Percentiles rank a stretch among this genome's conserved stretches.
These are phyloP conservation scores for Fusarium poae DNA, from an alignment of 2,329 filamentous ascomycete genomes.

Conservation along the genomic window DNA sequence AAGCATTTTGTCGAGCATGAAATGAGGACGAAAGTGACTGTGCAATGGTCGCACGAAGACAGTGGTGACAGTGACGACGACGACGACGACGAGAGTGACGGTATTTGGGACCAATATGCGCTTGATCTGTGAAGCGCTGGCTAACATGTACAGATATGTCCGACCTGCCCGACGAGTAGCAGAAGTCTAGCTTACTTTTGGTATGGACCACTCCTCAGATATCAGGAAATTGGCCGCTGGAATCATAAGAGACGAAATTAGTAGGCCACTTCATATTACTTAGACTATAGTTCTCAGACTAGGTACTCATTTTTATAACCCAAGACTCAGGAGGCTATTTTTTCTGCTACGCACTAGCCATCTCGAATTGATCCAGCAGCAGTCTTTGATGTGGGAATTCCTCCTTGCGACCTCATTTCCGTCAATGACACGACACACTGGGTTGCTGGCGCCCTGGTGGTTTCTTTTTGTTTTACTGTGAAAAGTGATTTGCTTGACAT, in stretches of 20 bases:
- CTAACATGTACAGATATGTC: constrained; percentile 39
- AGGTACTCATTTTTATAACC: too few relatives aligned
- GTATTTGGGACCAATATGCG: constrained; percentile 50
- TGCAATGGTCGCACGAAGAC: constrained; percentile 25
- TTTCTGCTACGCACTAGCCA: too few relatives aligned
- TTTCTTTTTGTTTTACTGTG: too few relatives aligned
- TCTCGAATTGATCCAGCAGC: not conserved
- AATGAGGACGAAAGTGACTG: constrained; percentile 41
- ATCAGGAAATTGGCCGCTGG: too few relatives aligned
- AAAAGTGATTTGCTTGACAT: too few relatives aligned
- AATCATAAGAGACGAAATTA: too few relatives aligned
- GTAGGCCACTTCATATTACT: too few relatives aligned
- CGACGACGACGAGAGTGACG: constrained; percentile 40
- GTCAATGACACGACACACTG: not conserved
- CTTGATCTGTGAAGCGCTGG: constrained; percentile 41
- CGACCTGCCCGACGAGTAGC: constrained; percentile 4
- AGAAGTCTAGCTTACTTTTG: not conserved
- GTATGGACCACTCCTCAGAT: too few relatives aligned
- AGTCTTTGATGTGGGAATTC: not conserved
- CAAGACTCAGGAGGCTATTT: too few relatives aligned
- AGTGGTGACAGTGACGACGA: constrained; percentile 33
- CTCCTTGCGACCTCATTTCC: not conserved
- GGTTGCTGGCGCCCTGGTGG: too few relatives aligned
- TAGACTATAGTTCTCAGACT: too few relatives aligned
- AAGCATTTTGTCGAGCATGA: constrained; percentile 52